Evolutionary conservation across 805 yeast species (phyloP), one percentile per base, ranked within the genome.

Genomic region (Sugiyamaella lignohabitans): DNA sequence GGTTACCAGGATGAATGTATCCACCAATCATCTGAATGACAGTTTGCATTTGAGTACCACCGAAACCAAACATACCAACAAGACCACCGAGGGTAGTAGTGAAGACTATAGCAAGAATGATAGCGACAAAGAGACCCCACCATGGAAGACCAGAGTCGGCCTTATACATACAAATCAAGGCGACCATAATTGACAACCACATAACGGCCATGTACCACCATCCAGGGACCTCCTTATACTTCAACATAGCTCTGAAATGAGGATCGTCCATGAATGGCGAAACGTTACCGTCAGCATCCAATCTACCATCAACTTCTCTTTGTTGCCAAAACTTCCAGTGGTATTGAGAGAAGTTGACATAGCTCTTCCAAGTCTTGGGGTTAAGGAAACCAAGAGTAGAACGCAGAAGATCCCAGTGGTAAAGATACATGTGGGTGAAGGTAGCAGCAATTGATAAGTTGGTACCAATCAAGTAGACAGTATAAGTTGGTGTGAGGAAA

Each of bases 141-240:
- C 78, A 76, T 17, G 83, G 82, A 3, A 82, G 75, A 42, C 76
- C 64, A 5, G 70, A 63, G 34, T 54, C 51, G 24, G 44, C 45
- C 38, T 58, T 60, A 42, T 69, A 56, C 5, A 76, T 76, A 49
- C 74, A 67, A 0, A 69, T 52, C n/a, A 76, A 60, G 1, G 77
- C 79, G 50, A 73, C 67, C 3, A 63, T 56, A 1, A 76, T 62
- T 32, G 80, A 70, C 1, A 61, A 46, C 18, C 71, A 43, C n/a
- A 77, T 57, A n/a, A 75, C 68, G 4, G 57, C 27, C 16, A 69
- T 46, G 51, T 71, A 76, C 77, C 71, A 75, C 72, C 73, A 72
- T 47, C 73, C 76, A n/a, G 83, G 86, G 22, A 79, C 83, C 54
- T 80, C 86, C 19, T 68, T 70, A 60, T 80, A 79, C 24, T 61